Evolutionary conservation across 1,284 basidiomycete species (phyloP).

Genomic region (Meira nashicola): DNA sequence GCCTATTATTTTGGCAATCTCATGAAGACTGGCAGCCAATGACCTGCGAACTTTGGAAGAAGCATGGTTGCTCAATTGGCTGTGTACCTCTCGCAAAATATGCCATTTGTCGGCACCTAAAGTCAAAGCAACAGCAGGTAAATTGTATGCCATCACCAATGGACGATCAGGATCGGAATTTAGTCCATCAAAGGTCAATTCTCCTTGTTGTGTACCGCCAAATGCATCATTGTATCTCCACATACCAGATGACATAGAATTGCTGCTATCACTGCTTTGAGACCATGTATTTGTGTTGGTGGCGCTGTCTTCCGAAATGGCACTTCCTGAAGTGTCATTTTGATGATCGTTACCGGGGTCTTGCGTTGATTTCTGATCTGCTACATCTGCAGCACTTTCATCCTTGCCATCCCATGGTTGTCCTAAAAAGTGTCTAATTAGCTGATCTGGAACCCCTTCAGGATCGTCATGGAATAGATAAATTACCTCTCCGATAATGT

Average conservation of each 20-base stretch:
- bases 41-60: constrained; percentile 65
- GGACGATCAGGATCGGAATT: constrained; percentile 65
- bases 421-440: constrained; percentile 72
- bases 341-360: background rate
- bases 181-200: background rate
- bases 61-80: constrained; percentile 62
- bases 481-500: constrained; percentile 85
- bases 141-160: constrained; percentile 86
- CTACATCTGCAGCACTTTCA: constrained; percentile 9
- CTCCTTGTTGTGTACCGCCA: background rate
- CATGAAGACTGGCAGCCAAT: constrained; percentile 80
- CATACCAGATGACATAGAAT: constrained; percentile 4
- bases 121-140: constrained; percentile 83
- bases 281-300: background rate
- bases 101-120: constrained; percentile 66
- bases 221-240: background rate
- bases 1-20: constrained; percentile 80
- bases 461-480: constrained; percentile 70
- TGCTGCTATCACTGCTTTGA: background rate
- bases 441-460: constrained; percentile 63
- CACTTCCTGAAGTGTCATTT: background rate
- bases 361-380: background rate
- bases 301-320: no score
- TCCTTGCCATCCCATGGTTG: constrained; percentile 52
- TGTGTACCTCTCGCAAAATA: constrained; percentile 69